Conservation (phyloP, 768 basidiomycete species). For the Rhodotorula toruloides region DNA sequence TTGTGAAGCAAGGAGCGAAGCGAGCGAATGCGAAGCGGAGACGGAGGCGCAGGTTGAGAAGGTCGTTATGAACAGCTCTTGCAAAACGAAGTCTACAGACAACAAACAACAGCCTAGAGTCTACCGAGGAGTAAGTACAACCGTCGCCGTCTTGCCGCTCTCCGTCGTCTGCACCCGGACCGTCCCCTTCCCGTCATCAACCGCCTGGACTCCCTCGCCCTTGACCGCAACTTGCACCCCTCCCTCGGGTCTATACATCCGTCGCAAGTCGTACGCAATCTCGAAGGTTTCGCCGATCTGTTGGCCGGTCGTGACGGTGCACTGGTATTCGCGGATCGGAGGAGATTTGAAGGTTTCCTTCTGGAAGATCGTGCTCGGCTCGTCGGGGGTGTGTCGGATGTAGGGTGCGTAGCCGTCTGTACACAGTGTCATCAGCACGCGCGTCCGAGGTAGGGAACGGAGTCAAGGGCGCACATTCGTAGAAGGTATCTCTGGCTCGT, state of each 20-base stretch:
- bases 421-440: neutral
- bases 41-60: too few species aligned
- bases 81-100: too few species aligned
- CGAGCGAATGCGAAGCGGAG: neutral
- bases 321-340: neutral
- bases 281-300: slow-evolving; percentile 10
- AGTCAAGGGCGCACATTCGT: slow-evolving; percentile 6
- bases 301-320: slow-evolving; percentile 19
- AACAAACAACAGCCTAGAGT: too few species aligned
- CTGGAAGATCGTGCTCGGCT: slow-evolving; percentile 21
- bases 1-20: too few species aligned
- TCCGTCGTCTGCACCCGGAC: slow-evolving; percentile 12
- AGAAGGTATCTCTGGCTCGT: slow-evolving; percentile 12
- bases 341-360: slow-evolving; percentile 8
- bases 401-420: slow-evolving; percentile 26
- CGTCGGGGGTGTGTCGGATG: neutral
- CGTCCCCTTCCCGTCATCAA: slow-evolving; percentile 8
- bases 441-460: neutral
- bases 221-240: slow-evolving; percentile 8
- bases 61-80: too few species aligned
- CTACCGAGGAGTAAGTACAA: slow-evolving; percentile 18
- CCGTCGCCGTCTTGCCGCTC: neutral
- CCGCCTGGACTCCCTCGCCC: slow-evolving; percentile 6
- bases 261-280: slow-evolving; percentile 16
- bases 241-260: slow-evolving; percentile 8